Base-by-base conservation (phyloP, 768 basidiomycete genomes). In the Russula sp. region DNA sequence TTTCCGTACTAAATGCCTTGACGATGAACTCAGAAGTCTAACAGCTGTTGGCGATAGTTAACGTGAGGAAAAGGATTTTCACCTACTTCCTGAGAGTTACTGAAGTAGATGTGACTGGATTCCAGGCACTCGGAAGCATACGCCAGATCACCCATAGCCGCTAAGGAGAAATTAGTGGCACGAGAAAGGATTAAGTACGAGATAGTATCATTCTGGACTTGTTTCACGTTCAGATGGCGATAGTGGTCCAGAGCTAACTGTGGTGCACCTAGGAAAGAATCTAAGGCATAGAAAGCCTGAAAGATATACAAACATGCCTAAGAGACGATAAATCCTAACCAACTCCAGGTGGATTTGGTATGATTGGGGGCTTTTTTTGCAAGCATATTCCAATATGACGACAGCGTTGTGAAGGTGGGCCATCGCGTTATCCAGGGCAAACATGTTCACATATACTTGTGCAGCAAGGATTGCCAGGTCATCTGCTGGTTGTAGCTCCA, bases 401-500 rank as follows among this genome's bases (percentile, higher is more conserved):
- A 77, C 77, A 7, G 90, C 90, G 48, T 79, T 82, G 68, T 81
- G 80, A 22, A 97, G 78, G 67, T 86, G 76, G 32, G 74, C 73
- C 50, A 84, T 78, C 58, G 86, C 81, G 18, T 70, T 75, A 61
- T 80, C 75, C 50, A 84, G 70, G 43, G 72, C 76, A 86, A 88
- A 91, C 22, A 83, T 70, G 69, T 75, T 83, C 48, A 93, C 79
- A 56, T 84, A 78, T 2, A 81, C 80, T 67, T 87, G 87, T 2
- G 80, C 86, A 7, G 88, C 84, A 22, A 97, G 75, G 32, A 95
- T 77, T 29, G 80, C 85, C 36, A 96, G 79, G 68, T 95, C 94
- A 67, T 97, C 94, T 1, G 84, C 88, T 18, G 87, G 90, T 69
- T 96, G 94, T 29, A 94, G 77, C 67, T 96, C 94, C 0, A 90